phyloP scores from a whole-genome alignment of 2,329 filamentous ascomycete species.

The Phyllosticta citribraziliensis region DNA sequence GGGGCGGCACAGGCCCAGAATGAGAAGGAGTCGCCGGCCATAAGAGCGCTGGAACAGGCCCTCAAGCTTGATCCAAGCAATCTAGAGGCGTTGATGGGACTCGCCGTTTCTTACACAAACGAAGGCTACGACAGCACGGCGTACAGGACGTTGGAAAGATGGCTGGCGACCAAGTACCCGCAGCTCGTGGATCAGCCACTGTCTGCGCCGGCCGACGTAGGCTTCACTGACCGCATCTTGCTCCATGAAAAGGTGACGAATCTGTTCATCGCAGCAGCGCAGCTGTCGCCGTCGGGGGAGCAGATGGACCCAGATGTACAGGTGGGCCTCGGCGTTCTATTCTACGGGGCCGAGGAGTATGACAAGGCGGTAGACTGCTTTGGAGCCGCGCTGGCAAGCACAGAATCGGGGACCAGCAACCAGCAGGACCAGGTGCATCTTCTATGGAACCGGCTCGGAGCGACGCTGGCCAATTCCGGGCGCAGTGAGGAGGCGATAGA shows the following conservation, averaged over 20 bases:
- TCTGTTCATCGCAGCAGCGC: slow-evolving; percentile 84
- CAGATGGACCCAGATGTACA: slow-evolving; percentile 99
- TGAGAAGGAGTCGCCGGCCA: slow-evolving; percentile 94
- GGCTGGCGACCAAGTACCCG: slow-evolving; percentile 93
- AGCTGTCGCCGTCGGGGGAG: slow-evolving; percentile 81
- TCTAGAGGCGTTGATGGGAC: slow-evolving; percentile 81
- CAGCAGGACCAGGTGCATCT: slow-evolving; percentile 80
- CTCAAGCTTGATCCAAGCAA: slow-evolving; percentile 81
- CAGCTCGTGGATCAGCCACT: slow-evolving; percentile 59
- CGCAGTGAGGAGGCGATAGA: slow-evolving; percentile 93
- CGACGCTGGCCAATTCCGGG: slow-evolving; percentile 89
- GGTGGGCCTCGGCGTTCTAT: slow-evolving; percentile 89
- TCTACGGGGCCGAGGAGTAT: slow-evolving; percentile 97
- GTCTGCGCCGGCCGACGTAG: slow-evolving; percentile 69
- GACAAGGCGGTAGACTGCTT: slow-evolving; percentile 99
- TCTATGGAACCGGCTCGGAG: slow-evolving; percentile 93
- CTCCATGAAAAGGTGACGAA: slow-evolving; percentile 86
- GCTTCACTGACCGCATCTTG: slow-evolving; percentile 84
- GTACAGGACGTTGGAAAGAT: slow-evolving; percentile 91
- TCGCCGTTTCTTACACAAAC: slow-evolving; percentile 96
- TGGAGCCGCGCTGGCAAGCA: slow-evolving; percentile 76
- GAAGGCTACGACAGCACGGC: slow-evolving; percentile 97
- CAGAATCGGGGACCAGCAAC: slow-evolving; percentile 75
- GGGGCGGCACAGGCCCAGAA: slow-evolving; percentile 94
- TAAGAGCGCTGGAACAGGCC: slow-evolving; percentile 84